A percentile compares a stretch with the other conserved stretches of the same genome.
phyloP scores from a whole-genome alignment of 1,139 yeast genomes.

The Saccharomyces uvarum region DNA sequence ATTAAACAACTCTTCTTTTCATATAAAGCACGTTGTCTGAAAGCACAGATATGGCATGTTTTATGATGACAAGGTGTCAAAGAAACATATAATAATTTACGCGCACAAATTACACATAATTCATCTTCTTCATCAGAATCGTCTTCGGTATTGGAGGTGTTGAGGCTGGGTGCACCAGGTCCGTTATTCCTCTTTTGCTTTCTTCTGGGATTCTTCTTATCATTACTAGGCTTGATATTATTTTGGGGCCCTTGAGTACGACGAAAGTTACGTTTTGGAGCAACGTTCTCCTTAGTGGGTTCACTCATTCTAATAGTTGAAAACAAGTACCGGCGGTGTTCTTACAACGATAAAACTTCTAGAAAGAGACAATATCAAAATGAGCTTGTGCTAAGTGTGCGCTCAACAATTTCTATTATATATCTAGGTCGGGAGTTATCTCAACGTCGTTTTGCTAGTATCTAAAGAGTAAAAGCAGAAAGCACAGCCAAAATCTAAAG shows the following conservation, averaged over 20 bases:
- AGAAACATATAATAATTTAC: conserved; percentile 53
- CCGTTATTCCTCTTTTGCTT: conserved; percentile 3
- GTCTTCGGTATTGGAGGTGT: conserved; percentile 4
- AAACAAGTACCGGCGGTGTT: neutral
- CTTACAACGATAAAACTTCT: neutral
- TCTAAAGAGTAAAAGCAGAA: neutral
- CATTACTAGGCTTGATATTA: neutral
- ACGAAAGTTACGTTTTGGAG: conserved; percentile 33
- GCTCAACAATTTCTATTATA: neutral
- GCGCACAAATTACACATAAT: conserved; percentile 80
- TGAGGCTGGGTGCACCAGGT: neutral
- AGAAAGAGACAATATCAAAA: neutral
- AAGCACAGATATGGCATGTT: conserved; percentile 75
- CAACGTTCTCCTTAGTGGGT: neutral
- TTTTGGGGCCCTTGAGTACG: conserved; percentile 13
- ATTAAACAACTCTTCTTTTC: conserved; percentile 68
- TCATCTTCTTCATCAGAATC: conserved; percentile 36
- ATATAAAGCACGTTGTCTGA: conserved; percentile 77
- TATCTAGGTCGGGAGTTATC: neutral
- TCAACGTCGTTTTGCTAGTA: neutral
- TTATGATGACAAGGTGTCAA: conserved; percentile 77
- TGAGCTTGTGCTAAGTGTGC: neutral
- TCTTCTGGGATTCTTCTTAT: neutral
- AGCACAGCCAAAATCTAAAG: neutral
- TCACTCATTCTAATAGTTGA: neutral